phyloP scores from a whole-genome alignment of 768 basidiomycete genomes.

The Auricularia sp. region DNA sequence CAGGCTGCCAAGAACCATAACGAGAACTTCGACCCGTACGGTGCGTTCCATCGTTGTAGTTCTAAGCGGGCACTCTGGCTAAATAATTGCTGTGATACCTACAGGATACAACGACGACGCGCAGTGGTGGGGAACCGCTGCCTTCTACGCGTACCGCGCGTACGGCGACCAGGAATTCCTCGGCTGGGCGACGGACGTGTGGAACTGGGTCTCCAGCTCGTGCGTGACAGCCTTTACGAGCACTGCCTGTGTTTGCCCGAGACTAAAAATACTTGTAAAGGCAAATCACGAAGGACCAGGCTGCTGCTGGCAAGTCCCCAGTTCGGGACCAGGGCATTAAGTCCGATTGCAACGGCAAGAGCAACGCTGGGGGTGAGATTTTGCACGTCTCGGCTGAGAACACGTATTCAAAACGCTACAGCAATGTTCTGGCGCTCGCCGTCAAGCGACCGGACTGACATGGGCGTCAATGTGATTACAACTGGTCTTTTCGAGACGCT shows the following conservation, averaged over 20 bases:
- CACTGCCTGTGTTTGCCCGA: too few species aligned
- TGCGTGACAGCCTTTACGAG: constrained; percentile 14
- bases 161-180: constrained; percentile 34
- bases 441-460: constrained; percentile 30
- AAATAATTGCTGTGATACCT: neutral
- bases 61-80: neutral
- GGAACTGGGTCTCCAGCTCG: constrained; percentile 41
- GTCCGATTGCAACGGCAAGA: constrained; percentile 37
- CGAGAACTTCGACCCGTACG: neutral
- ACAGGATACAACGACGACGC: constrained; percentile 1
- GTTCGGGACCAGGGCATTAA: constrained; percentile 33
- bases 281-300: constrained; percentile 33
- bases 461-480: constrained; percentile 36
- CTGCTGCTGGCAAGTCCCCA: constrained; percentile 26
- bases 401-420: neutral
- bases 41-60: neutral
- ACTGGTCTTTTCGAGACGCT: neutral
- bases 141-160: constrained; percentile 37
- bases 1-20: neutral
- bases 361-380: constrained; percentile 38
- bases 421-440: constrained; percentile 46
- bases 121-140: constrained; percentile 43
- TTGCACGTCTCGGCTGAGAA: neutral
- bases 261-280: constrained; percentile 14
- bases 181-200: constrained; percentile 35